Percentiles rank a stretch among this genome's conserved stretches.
phyloP scores from a whole-genome alignment of 129 eudicot species.

The Silybum marianum region DNA sequence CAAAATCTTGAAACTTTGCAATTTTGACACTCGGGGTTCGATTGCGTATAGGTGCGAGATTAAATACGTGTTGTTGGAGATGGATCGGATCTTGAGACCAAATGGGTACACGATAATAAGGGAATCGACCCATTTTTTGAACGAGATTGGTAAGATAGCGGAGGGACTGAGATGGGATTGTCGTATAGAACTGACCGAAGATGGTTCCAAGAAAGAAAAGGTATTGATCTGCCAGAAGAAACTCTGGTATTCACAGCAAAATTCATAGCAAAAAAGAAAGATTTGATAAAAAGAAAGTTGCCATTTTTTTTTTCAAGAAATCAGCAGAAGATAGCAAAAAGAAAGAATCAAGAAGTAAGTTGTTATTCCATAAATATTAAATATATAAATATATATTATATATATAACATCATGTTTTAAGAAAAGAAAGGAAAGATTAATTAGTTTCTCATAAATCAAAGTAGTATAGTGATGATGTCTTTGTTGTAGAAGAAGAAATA shows the following conservation, averaged over 20 bases:
- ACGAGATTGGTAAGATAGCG: conserved; percentile 59
- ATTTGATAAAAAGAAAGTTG: conserved; percentile 10
- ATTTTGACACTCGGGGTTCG: conserved; percentile 5
- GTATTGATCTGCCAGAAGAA: conserved; percentile 86
- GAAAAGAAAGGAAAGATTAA: conserved; percentile 4
- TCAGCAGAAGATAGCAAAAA: conserved; percentile 21
- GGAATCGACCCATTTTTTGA: conserved; percentile 65
- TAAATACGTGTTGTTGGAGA: conserved; percentile 85
- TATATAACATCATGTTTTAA: neutral
- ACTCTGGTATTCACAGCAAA: conserved; percentile 84
- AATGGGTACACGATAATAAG: conserved; percentile 77
- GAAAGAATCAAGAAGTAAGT: conserved; percentile 21
- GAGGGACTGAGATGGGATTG: conserved; percentile 92
- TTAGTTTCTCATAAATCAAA: conserved; percentile 15
- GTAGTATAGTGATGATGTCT: conserved; percentile 24
- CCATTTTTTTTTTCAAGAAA: conserved; percentile 23
- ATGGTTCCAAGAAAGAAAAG: conserved; percentile 65
- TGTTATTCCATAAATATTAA: conserved; percentile 20
- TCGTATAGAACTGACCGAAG: conserved; percentile 68
- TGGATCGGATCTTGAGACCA: conserved; percentile 94
- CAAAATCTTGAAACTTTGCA: neutral
- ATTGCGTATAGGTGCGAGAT: conserved; percentile 72
- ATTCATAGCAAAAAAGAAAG: conserved; percentile 39
- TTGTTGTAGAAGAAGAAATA: conserved; percentile 34
- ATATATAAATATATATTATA: no score